Evolutionary conservation across 2,329 filamentous ascomycete genomes (phyloP).

Genomic region (Raffaelea arxii): DNA sequence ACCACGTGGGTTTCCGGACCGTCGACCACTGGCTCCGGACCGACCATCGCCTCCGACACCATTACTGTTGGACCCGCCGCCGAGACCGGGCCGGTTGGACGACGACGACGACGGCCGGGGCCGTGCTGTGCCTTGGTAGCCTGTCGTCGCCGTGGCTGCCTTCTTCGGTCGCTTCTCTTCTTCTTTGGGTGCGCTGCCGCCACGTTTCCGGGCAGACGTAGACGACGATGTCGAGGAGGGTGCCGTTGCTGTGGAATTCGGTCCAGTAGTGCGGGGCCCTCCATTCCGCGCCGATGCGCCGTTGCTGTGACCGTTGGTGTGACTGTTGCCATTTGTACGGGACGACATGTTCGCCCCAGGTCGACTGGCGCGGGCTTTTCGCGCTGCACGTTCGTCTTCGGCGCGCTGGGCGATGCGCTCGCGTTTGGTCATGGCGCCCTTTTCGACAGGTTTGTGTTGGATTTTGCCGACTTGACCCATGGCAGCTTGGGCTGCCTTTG

Average conservation of each 20-base stretch:
- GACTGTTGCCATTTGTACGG: not conserved
- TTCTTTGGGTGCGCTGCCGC: conserved; percentile 18
- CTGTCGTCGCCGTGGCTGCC: conserved; percentile 50
- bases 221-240: too few species aligned
- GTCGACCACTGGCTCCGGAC: not conserved
- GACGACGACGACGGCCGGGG: conserved; percentile 36
- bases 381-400: conserved; percentile 25
- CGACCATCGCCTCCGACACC: not conserved
- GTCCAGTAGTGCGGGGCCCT: not conserved
- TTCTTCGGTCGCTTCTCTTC: conserved; percentile 53
- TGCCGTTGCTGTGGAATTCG: not conserved
- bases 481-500: conserved; percentile 52
- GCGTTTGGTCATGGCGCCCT: conserved; percentile 45
- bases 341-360: not conserved
- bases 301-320: not conserved
- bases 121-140: conserved; percentile 55
- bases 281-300: not conserved
- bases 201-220: conserved; percentile 19
- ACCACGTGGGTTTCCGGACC: conserved; percentile 7
- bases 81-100: conserved; percentile 17
- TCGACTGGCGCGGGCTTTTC: conserved; percentile 6
- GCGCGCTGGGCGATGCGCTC: conserved; percentile 38
- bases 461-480: conserved; percentile 60
- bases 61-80: not conserved
- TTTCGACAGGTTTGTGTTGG: conserved; percentile 65